Conservation (phyloP, 257 asterid genomes). For the Henckelia pumila region DNA sequence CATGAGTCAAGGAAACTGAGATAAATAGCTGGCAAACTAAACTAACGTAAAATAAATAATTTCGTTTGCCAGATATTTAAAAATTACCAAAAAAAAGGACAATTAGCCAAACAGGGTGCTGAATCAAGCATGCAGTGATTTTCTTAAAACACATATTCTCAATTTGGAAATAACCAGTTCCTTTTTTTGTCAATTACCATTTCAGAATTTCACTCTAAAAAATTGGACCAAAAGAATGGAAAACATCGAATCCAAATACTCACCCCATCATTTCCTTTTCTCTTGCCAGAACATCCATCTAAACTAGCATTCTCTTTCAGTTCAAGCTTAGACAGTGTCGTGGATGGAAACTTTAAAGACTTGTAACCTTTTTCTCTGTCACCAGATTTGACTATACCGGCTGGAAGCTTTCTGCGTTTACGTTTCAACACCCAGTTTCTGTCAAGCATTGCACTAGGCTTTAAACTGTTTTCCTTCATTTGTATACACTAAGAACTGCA, state of each 20-base stretch:
- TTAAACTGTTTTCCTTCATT: constrained; percentile 57
- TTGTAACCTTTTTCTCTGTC: constrained; percentile 41
- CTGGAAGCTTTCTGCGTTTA: constrained; percentile 58
- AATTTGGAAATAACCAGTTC: background rate
- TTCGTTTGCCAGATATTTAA: no score
- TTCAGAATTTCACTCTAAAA: constrained; percentile 6
- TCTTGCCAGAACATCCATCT: constrained; percentile 49
- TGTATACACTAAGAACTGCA: constrained; percentile 33
- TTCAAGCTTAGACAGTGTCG: constrained; percentile 33
- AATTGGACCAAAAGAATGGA: constrained; percentile 4
- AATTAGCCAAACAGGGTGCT: constrained; percentile 6
- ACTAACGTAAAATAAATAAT: background rate
- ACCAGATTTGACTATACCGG: constrained; percentile 41
- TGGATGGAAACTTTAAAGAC: constrained; percentile 40
- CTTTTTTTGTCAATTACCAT: background rate
- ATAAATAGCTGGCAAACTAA: background rate
- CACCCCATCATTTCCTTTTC: constrained; percentile 88
- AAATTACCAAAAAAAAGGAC: constrained; percentile 5
- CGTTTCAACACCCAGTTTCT: constrained; percentile 74
- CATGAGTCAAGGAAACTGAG: background rate
- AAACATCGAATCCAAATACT: constrained; percentile 25
- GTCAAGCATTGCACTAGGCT: constrained; percentile 46
- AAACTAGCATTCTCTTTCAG: constrained; percentile 37
- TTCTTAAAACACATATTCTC: constrained; percentile 1
- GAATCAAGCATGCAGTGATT: constrained; percentile 13